phyloP scores from a whole-genome alignment of 495 filamentous ascomycete genomes.

The Daldinia caldariorum region DNA sequence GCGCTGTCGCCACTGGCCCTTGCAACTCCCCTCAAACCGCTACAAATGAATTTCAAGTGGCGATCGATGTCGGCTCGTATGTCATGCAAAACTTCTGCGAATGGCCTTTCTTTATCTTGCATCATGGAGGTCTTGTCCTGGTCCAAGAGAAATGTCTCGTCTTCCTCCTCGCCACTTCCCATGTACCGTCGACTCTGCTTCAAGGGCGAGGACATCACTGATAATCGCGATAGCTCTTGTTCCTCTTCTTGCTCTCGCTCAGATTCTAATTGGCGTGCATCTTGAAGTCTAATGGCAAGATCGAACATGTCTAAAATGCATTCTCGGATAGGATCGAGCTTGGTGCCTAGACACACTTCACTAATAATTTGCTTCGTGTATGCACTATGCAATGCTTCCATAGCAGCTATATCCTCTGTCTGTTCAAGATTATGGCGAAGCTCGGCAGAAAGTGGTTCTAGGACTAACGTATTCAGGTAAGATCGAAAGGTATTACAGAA shows the following conservation, averaged over 20 bases:
- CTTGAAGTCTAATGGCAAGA: constrained; percentile 61
- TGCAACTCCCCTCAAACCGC: constrained; percentile 66
- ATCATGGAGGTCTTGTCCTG: constrained; percentile 42
- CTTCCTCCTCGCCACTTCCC: constrained; percentile 53
- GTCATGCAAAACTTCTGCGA: constrained; percentile 53
- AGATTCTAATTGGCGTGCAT: constrained; percentile 54
- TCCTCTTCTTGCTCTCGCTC: constrained; percentile 53
- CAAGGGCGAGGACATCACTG: constrained; percentile 42
- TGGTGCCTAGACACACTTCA: constrained; percentile 71
- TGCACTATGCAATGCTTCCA: constrained; percentile 73
- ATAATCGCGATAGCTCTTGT: constrained; percentile 51
- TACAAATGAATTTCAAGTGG: constrained; percentile 62
- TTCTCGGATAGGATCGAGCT: constrained; percentile 71
- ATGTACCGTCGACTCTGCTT: constrained; percentile 42
- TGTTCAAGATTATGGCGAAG: constrained; percentile 64
- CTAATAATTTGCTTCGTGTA: constrained; percentile 70
- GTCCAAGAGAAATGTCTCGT: constrained; percentile 49
- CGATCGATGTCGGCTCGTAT: constrained; percentile 61
- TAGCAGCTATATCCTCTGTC: constrained; percentile 81
- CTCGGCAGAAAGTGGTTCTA: constrained; percentile 64
- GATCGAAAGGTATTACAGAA: constrained; percentile 77
- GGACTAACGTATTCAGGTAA: constrained; percentile 77
- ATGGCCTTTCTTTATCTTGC: constrained; percentile 49
- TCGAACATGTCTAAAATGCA: constrained; percentile 72
- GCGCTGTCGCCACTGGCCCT: constrained; percentile 63